Evolutionary conservation across 768 basidiomycete genomes (phyloP), one percentile per base, ranked within the genome.

Genomic region (Naganishia antarctica): DNA sequence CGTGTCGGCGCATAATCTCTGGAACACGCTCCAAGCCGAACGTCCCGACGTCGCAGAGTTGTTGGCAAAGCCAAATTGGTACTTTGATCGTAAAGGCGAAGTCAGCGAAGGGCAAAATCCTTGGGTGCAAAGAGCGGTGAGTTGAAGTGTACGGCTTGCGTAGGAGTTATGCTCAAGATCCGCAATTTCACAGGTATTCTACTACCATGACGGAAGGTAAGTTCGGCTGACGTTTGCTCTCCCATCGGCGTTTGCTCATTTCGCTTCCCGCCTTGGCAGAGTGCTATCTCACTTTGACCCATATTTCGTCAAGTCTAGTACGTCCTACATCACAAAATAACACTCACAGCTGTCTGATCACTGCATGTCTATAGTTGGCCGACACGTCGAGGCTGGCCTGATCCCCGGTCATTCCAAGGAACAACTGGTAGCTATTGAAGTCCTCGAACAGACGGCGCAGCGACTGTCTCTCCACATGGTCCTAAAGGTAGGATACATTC

Each of bases 1-100:
- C 31, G 74, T 71, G 15, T 75, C 74, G 9, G 66, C 71, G 0
- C 76, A 78, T 49, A 66, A 72, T 45, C 44, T 76, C 16, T 78
- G 68, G 67, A 78, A 78, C 67, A 66, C 68, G 18, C 53, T 78
- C 6, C 72, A 75, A 64, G 64, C 62, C 28, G 72, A 76, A 59
- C 57, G 72, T 29, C 76, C 76, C 0, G 75, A 78, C 45, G 71
- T 71, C 0, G 72, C 70, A n/a, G 63, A 73, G 60, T 25, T 66
- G 40, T 61, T 78, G 32, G 64, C 68, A 25, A 62, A 63, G 49
- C 74, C 75, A 3, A 70, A 69, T 25, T 78, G 75, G 75, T 75
- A 75, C 68, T 75, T 71, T 69, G 75, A 78, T 57, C 63, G 76
- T 6, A 78, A 78, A 57, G 76, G 76, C 9, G 76, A 78, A 60